Conservation (phyloP, 148 eudicot genomes). For the Arctostaphylos glauca region DNA sequence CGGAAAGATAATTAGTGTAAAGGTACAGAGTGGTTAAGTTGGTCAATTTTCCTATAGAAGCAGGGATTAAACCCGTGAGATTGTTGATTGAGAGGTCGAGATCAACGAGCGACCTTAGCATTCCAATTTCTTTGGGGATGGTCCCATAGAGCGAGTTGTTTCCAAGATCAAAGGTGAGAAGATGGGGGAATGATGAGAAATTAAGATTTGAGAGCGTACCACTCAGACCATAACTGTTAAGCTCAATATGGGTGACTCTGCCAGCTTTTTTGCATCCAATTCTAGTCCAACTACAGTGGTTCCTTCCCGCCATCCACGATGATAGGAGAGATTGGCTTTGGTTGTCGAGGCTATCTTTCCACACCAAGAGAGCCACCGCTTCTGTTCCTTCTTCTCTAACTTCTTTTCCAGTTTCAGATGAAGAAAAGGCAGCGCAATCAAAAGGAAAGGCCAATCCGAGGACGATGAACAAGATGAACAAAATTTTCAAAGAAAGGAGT, state of each 20-base stretch:
- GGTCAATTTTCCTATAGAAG: no score
- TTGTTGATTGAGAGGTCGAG: no score
- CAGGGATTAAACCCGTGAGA: no score
- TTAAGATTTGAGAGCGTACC: slow-evolving; percentile 16
- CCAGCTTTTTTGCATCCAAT: slow-evolving; percentile 7
- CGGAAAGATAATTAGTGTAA: background rate
- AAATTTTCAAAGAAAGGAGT: no score
- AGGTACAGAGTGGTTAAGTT: no score
- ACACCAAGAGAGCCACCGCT: background rate
- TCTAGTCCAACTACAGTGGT: slow-evolving; percentile 23
- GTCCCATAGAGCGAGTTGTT: slow-evolving; percentile 7
- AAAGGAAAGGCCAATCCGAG: background rate
- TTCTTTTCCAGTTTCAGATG: background rate
- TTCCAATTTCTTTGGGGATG: background rate
- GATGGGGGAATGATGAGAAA: slow-evolving; percentile 14
- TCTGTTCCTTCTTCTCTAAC: background rate
- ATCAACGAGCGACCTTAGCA: background rate
- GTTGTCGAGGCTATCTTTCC: slow-evolving; percentile 3
- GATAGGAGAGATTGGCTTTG: background rate
- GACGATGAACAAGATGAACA: no score
- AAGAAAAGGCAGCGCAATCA: background rate
- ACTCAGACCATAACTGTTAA: slow-evolving; percentile 1
- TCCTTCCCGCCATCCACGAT: background rate
- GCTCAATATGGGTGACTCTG: background rate
- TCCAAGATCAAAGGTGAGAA: background rate